Base-by-base conservation (phyloP, 345 rosid species). In the Ailanthus altissimus region DNA sequence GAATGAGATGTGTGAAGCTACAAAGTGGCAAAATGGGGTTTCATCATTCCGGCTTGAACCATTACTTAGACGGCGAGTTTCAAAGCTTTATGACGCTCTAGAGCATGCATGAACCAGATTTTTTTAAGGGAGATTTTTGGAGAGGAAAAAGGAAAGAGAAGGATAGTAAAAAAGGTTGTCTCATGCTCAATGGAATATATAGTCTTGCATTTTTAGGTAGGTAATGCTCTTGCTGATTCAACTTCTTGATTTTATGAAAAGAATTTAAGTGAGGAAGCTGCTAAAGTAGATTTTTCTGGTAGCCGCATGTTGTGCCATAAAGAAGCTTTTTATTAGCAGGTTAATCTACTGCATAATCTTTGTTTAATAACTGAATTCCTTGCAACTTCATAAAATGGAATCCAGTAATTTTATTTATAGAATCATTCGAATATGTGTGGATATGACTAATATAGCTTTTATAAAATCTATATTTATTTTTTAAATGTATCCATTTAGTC, bases 1-100 rank as follows among this genome's bases (percentile, higher is more conserved):
- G 90, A 86, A 90, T 72, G 96, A 95, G 81, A 88, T 93, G 92
- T 67, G 81, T 76, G 93, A 90, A 80, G 97, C 94, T 38, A 91
- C 86, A 80, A 87, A 46, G 73, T 91, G 89, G 89, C 83, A 63
- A 77, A 87, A 82, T 65, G 87, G 81, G 51, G 75, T 92, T 80
- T 84, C 88, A 50, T 87, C 97, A 72, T 90, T 85, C 77, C 85
- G 92, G 81, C 81, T 93, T 70, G 94, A 91, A 81, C 87, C 96
- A 71, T 78, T 93, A 66, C 81, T 95, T 63, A 81, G 88, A 70
- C 83, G 88, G 51, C 88, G 93, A 79, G 86, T 84, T 78, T 84
- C 86, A 5, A 84, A 83, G 78, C 81, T 86, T 20, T 88, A 82
- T 80, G 83, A 85, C 78, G 86, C 88, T 43, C 80, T 92, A 75